These are phyloP conservation scores for Oryza rufipogon DNA, from an alignment of 176 grass and related monocot species.

Conservation along the genomic window DNA sequence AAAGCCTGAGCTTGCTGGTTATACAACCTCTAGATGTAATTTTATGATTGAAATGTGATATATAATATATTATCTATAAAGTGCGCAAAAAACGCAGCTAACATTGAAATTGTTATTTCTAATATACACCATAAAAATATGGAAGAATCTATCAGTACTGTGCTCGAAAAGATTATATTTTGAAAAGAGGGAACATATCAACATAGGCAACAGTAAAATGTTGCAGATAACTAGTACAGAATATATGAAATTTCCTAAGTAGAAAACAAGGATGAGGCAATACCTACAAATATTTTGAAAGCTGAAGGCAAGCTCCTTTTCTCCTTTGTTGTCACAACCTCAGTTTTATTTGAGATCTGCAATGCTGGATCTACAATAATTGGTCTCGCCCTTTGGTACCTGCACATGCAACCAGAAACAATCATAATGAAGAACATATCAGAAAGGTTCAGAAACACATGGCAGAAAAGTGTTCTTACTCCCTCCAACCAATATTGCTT, in stretches of 20 bases:
- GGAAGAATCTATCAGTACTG: neutral
- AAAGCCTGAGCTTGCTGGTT: no score
- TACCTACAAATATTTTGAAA: conserved; percentile 99
- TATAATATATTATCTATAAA: neutral
- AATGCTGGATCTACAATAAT: conserved; percentile 95
- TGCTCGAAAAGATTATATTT: neutral
- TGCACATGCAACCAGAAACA: conserved; percentile 50
- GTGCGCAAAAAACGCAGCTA: neutral
- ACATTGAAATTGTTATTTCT: neutral
- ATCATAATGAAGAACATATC: conserved; percentile 39
- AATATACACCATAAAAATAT: neutral
- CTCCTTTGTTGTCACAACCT: conserved; percentile 88
- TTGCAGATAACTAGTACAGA: conserved; percentile 22
- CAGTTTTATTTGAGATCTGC: conserved; percentile 72
- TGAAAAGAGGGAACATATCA: conserved; percentile 11
- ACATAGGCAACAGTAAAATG: neutral
- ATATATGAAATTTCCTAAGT: neutral
- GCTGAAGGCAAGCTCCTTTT: conserved; percentile 95
- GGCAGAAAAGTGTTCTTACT: conserved; percentile 60
- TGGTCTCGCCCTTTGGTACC: conserved; percentile 87
- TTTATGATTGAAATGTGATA: neutral
- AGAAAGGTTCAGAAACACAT: conserved; percentile 25
- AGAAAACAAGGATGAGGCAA: conserved; percentile 41
- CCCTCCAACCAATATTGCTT: conserved; percentile 95
- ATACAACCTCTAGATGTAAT: neutral